Evolutionary conservation across 176 grass and related monocot genomes (phyloP).

Genomic region (Ananas comosus): DNA sequence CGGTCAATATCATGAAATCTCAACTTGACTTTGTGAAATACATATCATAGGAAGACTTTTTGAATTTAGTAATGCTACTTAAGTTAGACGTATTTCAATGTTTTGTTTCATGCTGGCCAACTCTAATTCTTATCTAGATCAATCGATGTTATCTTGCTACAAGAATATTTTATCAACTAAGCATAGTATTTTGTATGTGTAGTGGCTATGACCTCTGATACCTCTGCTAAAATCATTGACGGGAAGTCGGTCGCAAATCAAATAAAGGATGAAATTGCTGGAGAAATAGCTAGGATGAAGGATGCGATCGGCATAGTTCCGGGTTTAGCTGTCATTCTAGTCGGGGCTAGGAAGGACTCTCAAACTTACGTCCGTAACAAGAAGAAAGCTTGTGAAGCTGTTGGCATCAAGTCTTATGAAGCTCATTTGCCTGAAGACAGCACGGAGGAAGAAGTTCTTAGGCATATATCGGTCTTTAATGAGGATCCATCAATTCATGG

Average conservation of each 20-base stretch:
- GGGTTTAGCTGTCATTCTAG: constrained; percentile 74
- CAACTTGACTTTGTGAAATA: neutral
- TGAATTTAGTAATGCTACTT: neutral
- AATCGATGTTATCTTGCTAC: neutral
- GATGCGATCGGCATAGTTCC: constrained; percentile 53
- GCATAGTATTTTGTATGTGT: neutral
- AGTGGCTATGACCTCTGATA: constrained; percentile 30
- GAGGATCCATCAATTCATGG: constrained; percentile 70
- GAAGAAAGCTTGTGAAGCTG: constrained; percentile 75
- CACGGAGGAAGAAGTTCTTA: constrained; percentile 69
- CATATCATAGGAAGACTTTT: neutral
- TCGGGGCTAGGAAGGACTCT: constrained; percentile 78
- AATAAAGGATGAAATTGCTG: constrained; percentile 55
- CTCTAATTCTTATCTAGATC: neutral
- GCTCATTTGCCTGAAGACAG: constrained; percentile 68
- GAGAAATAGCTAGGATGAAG: constrained; percentile 54
- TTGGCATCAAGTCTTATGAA: constrained; percentile 81
- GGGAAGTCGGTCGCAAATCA: constrained; percentile 77
- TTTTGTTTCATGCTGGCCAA: neutral
- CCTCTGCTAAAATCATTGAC: constrained; percentile 56
- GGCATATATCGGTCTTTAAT: constrained; percentile 60
- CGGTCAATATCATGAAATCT: neutral
- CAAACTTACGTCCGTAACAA: constrained; percentile 92
- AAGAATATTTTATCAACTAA: neutral
- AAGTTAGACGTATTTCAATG: neutral